A percentile compares a stretch with the other conserved stretches of the same genome.
These are phyloP conservation scores for Thamnidium elegans DNA, from an alignment of 192 early-diverging fungal species.

Conservation along the genomic window DNA sequence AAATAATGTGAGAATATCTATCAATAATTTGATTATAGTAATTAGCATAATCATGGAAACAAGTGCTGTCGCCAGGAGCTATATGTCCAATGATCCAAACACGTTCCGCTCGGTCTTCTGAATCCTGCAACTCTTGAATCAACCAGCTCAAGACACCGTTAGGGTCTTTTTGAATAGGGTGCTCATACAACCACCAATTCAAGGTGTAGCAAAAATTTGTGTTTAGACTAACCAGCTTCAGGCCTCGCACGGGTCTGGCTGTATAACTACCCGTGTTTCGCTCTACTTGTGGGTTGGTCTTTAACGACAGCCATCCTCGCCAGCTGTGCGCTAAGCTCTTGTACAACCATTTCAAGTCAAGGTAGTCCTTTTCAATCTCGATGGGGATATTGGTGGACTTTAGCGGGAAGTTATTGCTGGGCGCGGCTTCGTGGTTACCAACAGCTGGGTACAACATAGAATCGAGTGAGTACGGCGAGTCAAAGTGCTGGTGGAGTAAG, in stretches of 20 bases:
- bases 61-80: slow-evolving; percentile 44
- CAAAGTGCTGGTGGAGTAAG: slow-evolving; percentile 34
- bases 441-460: slow-evolving; percentile 47
- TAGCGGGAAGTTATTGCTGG: slow-evolving; percentile 41
- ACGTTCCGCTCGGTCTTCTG: slow-evolving; percentile 50
- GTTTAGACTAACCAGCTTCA: slow-evolving; percentile 53
- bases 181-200: slow-evolving; percentile 53
- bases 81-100: slow-evolving; percentile 62
- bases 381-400: slow-evolving; percentile 11
- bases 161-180: slow-evolving; percentile 44
- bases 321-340: slow-evolving; percentile 44
- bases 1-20: slow-evolving; percentile 54
- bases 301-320: slow-evolving; percentile 43
- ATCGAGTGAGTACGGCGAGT: slow-evolving; percentile 24
- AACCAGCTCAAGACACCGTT: slow-evolving; percentile 53
- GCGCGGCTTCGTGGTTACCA: slow-evolving; percentile 56
- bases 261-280: slow-evolving; percentile 50
- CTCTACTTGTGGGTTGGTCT: slow-evolving; percentile 28
- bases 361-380: slow-evolving; percentile 17
- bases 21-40: slow-evolving; percentile 55
- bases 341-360: slow-evolving; percentile 47
- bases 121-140: slow-evolving; percentile 43
- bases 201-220: slow-evolving; percentile 59
- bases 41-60: slow-evolving; percentile 50
- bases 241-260: slow-evolving; percentile 38